Percentiles rank a stretch among this genome's conserved stretches.
These are phyloP conservation scores for Sarocladium oryzae DNA, from an alignment of 2,329 filamentous ascomycete species.

Conservation along the genomic window DNA sequence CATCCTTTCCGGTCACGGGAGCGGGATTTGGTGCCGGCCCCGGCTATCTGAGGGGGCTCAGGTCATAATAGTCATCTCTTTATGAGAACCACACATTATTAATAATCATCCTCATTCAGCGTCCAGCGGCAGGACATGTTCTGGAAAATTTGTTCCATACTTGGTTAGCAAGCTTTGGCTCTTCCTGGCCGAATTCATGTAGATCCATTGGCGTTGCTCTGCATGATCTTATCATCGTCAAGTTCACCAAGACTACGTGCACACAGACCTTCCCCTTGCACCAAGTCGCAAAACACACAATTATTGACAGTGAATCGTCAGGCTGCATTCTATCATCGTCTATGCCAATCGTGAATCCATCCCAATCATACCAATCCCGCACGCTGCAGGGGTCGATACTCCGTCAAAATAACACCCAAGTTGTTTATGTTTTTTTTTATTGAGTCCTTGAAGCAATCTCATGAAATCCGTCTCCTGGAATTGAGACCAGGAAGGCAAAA, in stretches of 20 bases:
- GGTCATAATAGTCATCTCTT: too few relatives aligned
- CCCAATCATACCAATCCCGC: conserved; percentile 1
- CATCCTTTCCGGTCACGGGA: conserved; percentile 4
- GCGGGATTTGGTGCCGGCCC: not conserved
- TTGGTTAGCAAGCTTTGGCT: too few relatives aligned
- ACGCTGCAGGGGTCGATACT: conserved; percentile 7
- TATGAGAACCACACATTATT: too few relatives aligned
- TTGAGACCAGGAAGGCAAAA: conserved; percentile 1
- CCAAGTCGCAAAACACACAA: not conserved
- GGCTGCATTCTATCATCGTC: conserved; percentile 9
- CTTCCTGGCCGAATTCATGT: too few relatives aligned
- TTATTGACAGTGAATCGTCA: not conserved
- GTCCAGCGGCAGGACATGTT: too few relatives aligned
- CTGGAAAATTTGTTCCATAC: too few relatives aligned
- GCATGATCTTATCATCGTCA: too few relatives aligned
- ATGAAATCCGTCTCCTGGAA: not conserved
- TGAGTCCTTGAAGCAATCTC: conserved; percentile 1
- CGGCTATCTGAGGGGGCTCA: not conserved
- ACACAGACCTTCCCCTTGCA: too few relatives aligned
- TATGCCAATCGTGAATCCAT: conserved; percentile 9
- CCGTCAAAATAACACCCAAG: not conserved
- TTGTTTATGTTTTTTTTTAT: not conserved
- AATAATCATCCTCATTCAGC: too few relatives aligned
- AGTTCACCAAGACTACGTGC: too few relatives aligned
- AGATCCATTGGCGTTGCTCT: too few relatives aligned